A percentile compares a stretch with the other conserved stretches of the same genome.
phyloP scores from a whole-genome alignment of 495 filamentous ascomycete species.

The Penicillium daleae region DNA sequence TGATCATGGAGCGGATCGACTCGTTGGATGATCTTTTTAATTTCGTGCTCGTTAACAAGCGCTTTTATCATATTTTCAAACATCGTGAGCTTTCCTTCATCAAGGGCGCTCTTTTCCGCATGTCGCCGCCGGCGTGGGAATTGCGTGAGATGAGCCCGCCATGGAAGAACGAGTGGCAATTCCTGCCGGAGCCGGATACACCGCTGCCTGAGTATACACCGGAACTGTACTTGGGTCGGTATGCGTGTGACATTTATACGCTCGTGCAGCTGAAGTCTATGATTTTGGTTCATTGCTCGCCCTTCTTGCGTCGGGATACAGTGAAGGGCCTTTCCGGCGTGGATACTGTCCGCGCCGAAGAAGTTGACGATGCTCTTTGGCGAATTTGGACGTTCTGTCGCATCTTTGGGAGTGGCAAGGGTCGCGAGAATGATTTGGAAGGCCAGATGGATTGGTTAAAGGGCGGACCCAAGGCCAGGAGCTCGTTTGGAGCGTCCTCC shows the following conservation, averaged over 20 bases:
- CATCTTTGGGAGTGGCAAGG: constrained; percentile 63
- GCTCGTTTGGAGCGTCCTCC: constrained; percentile 34
- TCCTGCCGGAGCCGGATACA: constrained; percentile 46
- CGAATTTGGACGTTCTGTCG: constrained; percentile 73
- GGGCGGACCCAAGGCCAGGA: constrained; percentile 56
- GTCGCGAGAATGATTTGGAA: constrained; percentile 62
- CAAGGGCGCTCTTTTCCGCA: constrained; percentile 55
- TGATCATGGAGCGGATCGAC: constrained; percentile 54
- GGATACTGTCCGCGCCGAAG: constrained; percentile 51
- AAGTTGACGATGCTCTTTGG: constrained; percentile 68
- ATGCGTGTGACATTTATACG: constrained; percentile 60
- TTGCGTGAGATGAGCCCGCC: constrained; percentile 65
- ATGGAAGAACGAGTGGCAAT: constrained; percentile 48
- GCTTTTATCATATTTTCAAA: constrained; percentile 66
- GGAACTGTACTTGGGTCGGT: constrained; percentile 56
- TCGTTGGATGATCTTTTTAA: constrained; percentile 62
- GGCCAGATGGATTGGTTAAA: constrained; percentile 69
- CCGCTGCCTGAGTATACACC: constrained; percentile 62
- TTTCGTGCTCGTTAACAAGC: constrained; percentile 56
- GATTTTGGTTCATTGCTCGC: constrained; percentile 60
- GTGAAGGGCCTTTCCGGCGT: constrained; percentile 57
- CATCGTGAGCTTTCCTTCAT: constrained; percentile 60
- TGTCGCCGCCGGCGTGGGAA: constrained; percentile 69
- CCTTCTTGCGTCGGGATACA: constrained; percentile 62
- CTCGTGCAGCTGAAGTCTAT: constrained; percentile 62